Evolutionary conservation across 2,329 filamentous ascomycete genomes (phyloP), one percentile per base, ranked within the genome.

Genomic region (Beauveria australis): DNA sequence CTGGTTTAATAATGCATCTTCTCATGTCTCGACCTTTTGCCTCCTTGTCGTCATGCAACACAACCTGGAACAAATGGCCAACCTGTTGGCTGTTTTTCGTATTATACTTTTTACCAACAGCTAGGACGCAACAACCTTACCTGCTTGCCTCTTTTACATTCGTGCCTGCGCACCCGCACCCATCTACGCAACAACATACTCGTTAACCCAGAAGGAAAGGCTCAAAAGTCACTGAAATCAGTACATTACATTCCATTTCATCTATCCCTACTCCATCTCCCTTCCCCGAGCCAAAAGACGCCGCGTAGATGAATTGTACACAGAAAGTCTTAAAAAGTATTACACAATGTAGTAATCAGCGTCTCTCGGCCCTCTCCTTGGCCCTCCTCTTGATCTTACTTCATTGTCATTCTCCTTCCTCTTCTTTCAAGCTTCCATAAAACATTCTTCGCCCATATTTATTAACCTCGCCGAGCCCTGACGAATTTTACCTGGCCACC

Each of bases 251-350:
- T 53, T 14, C 8, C 33, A 53, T 26, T 51, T 56, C 37, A 26
- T 54, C 58, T 54, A 48, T 37, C 43, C 24, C 16, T 51, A 16
- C 48, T 22, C 47, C 12, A 30, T 16, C 48, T 5, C 41, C 12
- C n/a, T 26, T 40, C 28, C 41, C 48, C 19, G 49, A 53, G 57
- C 57, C 48, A 47, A 55, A 52, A 55, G 53, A 46, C 47, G 52
- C 59, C 46, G 59, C 53, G 59, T 61, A 55, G 46, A 61, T 61
- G 52, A 61, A 61, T 61, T 61, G 59, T 61, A 61, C 59, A 61
- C 43, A 61, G 53, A 61, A 61, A 56, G 46, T 49, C 53, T 46
- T 55, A 52, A 40, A 55, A 52, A 52, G 53, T 61, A 61, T 56
- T 61, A 61, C 59, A 55, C 59, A 28, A 56, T 56, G 46, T 51